Base-by-base conservation (phyloP, 2,329 filamentous ascomycete species). In the Alternaria longipes region DNA sequence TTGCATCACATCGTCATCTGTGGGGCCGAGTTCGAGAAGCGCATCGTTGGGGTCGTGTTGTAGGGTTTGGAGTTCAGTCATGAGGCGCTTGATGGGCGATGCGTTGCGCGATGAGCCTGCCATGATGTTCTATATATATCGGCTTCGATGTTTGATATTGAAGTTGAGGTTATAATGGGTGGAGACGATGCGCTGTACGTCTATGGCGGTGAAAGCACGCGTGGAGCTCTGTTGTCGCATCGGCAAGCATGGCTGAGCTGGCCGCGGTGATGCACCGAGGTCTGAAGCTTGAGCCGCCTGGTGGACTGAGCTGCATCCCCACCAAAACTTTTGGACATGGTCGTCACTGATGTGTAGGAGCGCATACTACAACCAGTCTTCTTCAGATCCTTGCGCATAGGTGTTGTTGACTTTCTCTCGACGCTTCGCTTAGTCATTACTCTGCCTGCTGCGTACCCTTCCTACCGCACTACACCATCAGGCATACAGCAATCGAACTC, bases 31-130 rank as follows among this genome's bases (percentile, higher is more conserved):
- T 61, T 85, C 82, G 1, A 86, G 75, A 18, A 89, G 81, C 18
- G 83, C 83, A 42, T 87, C 82, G 59, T 87, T 87, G 3, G 87
- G 87, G 22, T 84, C 81, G 57, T 80, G 81, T 40, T 83, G 78
- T 75, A 88, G 87, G 38, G 84, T 82, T 70, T 86, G 83, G n/a
- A 89, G 80, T 76, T 90, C 87, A 68, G 84, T 85, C 71, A 88
- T 81, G 59, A 90, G 83, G 28, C 87, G 84, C 74, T 88, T 88
- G n/a, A 83, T 82, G 16, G 85, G 81, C 42, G 79, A 69, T 34
- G 70, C 67, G 36, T 63, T 65, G 59, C 76, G 74, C 26, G 74
- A 76, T 7, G 73, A 73, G 60, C 71, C 69, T 28, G 76, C 73
- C 76, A 78, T 78, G 20, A 8, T 72, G 24, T 18, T n/a, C 32